A percentile compares a stretch with the other conserved stretches of the same genome.
Conservation (phyloP, 2,329 filamentous ascomycete genomes). For the Emmonsiellopsis sp. region DNA sequence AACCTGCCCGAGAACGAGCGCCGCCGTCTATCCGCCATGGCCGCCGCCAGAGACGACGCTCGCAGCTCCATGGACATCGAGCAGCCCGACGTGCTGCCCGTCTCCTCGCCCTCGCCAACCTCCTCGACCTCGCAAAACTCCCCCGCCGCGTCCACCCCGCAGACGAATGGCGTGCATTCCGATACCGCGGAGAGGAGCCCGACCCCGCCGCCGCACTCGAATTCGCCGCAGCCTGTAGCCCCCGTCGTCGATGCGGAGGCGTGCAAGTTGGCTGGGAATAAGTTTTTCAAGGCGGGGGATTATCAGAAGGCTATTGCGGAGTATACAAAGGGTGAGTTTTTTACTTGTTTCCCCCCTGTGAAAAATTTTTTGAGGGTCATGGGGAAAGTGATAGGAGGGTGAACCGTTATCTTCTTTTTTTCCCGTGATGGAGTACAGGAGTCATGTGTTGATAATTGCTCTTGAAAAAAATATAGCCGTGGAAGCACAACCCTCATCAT, state of each 20-base stretch:
- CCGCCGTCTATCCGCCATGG: constrained; percentile 59
- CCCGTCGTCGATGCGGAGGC: constrained; percentile 69
- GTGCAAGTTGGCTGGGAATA: constrained; percentile 89
- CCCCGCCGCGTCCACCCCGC: constrained; percentile 19
- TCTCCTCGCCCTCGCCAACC: constrained; percentile 14
- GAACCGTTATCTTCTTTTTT: not conserved
- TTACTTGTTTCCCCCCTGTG: not conserved
- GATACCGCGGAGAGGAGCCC: constrained; percentile 32
- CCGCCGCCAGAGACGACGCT: constrained; percentile 36
- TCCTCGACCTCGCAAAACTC: constrained; percentile 20
- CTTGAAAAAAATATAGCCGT: constrained; percentile 54
- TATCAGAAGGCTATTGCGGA: constrained; percentile 81
- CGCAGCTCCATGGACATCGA: constrained; percentile 70
- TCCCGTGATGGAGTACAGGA: not conserved
- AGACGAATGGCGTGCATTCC: constrained; percentile 24
- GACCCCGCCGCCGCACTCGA: constrained; percentile 41
- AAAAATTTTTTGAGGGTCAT: not conserved
- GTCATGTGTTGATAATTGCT: constrained; percentile 4
- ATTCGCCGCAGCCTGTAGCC: constrained; percentile 37
- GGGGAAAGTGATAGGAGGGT: not conserved
- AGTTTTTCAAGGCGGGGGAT: constrained; percentile 91
- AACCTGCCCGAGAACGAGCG: constrained; percentile 86
- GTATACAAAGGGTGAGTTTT: constrained; percentile 76
- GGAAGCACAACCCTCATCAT: constrained; percentile 72
- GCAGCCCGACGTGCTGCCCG: constrained; percentile 46